Base-by-base conservation (phyloP, 2,329 filamentous ascomycete genomes). In the Ilyonectria mors-panacis region DNA sequence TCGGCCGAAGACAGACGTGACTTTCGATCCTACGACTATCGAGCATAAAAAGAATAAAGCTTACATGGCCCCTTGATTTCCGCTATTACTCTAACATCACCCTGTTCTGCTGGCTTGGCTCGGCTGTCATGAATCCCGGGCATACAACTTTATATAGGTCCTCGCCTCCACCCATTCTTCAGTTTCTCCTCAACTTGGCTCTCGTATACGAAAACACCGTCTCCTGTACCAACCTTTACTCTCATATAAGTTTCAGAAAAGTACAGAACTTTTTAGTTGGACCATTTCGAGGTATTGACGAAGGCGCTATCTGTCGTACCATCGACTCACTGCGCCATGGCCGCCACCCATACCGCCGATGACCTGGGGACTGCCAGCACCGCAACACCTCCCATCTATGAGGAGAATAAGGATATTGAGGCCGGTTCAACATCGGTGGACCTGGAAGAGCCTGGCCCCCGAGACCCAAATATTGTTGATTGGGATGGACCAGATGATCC, bases 401-500 rank as follows among this genome's bases (percentile, higher is more conserved):
- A 61, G 17, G 26, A 65, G 8, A 68, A 67, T 12, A 59, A 57
- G 13, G 72, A 76, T n/a, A 23, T 74, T 3, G 74, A 76, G 30
- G 62, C 68, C 8, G 74, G 65, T 19, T 71, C 68, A 13, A 64
- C 65, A n/a, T 74, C 74, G 9, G 63, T 72, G 9, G 68, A 73
- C 19, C 44, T 72, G 21, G 67, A 76, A 10, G 71, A 73, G 6
- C n/a, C 62, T 48, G 15, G 45, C 53, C 59, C 65, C 23, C 64
- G 59, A 35, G 70, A 75, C 45, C 70, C 68, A 55, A 63, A 76
- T 66, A 78, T 88, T 13, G 85, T 92, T 13, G 85, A 85, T 65
- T 92, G 89, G 87, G 87, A 91, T 69, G 84, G 86, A 0, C 84
- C 85, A 0, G 78, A 87, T 61, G 89, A 91, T 61, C 85, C 85